Evolutionary conservation across 1,284 basidiomycete species (phyloP).

Genomic region (Trametes pubescens): DNA sequence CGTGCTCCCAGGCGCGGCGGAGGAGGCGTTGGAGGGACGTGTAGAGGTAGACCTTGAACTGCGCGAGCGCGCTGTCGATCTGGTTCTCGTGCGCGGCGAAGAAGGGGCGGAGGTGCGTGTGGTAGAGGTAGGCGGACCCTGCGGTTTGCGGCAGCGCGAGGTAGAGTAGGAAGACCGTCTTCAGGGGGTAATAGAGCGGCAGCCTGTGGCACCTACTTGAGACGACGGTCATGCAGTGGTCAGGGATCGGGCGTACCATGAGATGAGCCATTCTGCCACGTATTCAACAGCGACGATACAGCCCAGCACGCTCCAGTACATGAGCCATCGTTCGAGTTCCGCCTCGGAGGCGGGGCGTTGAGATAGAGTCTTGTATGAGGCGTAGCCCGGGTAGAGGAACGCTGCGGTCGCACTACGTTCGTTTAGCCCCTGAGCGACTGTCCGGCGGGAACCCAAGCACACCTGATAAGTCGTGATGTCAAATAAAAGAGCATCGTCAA

Average conservation of each 20-base stretch:
- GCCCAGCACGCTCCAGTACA: constrained; percentile 91
- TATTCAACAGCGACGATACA: constrained; percentile 79
- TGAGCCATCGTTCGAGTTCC: constrained; percentile 86
- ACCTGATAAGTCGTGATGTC: constrained; percentile 41
- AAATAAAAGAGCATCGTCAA: constrained; percentile 42
- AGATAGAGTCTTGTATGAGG: constrained; percentile 85
- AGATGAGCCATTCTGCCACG: constrained; percentile 83
- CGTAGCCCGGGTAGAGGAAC: constrained; percentile 86
- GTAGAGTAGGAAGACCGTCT: constrained; percentile 88
- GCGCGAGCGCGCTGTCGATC: constrained; percentile 80
- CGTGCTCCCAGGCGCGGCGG: constrained; percentile 67
- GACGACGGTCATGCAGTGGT: neutral
- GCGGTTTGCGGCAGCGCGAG: constrained; percentile 90
- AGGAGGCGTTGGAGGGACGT: constrained; percentile 71
- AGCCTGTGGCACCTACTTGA: constrained; percentile 61
- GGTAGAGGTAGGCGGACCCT: constrained; percentile 85
- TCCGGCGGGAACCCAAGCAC: neutral
- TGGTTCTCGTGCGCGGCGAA: constrained; percentile 78
- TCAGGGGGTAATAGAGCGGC: constrained; percentile 87
- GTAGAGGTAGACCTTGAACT: constrained; percentile 65
- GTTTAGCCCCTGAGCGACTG: constrained; percentile 14
- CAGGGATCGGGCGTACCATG: constrained; percentile 60
- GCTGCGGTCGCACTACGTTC: constrained; percentile 66
- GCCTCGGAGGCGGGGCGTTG: constrained; percentile 81
- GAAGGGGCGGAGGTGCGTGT: constrained; percentile 79